A percentile compares a stretch with the other conserved stretches of the same genome.
phyloP scores from a whole-genome alignment of 1,139 yeast genomes.

The Candida sp. region DNA sequence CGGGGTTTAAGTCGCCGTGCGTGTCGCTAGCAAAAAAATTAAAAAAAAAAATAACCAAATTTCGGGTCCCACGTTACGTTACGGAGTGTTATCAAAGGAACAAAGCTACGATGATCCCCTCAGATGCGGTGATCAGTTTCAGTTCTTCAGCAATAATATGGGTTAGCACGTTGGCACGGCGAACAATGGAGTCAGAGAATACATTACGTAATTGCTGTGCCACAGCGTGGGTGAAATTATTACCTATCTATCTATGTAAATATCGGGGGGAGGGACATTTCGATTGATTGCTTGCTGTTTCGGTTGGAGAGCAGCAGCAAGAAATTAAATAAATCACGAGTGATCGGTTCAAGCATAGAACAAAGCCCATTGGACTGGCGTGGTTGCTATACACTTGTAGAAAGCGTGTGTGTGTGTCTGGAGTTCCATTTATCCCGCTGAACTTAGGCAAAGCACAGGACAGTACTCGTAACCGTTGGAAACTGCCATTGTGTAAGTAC shows the following conservation, averaged over 20 bases:
- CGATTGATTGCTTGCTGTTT: conserved; percentile 1
- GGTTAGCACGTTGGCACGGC: background rate
- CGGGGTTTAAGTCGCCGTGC: background rate
- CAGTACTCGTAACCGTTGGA: background rate
- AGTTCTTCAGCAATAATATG: background rate
- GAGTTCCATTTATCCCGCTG: background rate
- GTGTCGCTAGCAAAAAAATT: too few species aligned
- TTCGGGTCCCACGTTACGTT: too few species aligned
- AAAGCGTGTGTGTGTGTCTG: background rate
- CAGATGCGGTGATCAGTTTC: too few species aligned
- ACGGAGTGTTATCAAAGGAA: too few species aligned
- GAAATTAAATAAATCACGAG: too few species aligned
- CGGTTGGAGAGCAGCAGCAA: background rate
- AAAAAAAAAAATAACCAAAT: too few species aligned
- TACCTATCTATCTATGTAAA: too few species aligned
- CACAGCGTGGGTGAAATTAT: background rate
- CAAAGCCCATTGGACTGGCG: background rate
- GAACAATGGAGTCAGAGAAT: background rate
- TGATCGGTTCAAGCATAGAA: too few species aligned
- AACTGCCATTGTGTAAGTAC: too few species aligned
- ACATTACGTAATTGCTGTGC: background rate
- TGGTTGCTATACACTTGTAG: background rate
- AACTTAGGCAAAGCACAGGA: background rate
- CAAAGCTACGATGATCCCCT: too few species aligned
- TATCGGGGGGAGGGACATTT: background rate